Percentiles rank a stretch among this genome's conserved stretches.
Conservation (phyloP, 2,329 filamentous ascomycete genomes). For the Phialophora macrospora region DNA sequence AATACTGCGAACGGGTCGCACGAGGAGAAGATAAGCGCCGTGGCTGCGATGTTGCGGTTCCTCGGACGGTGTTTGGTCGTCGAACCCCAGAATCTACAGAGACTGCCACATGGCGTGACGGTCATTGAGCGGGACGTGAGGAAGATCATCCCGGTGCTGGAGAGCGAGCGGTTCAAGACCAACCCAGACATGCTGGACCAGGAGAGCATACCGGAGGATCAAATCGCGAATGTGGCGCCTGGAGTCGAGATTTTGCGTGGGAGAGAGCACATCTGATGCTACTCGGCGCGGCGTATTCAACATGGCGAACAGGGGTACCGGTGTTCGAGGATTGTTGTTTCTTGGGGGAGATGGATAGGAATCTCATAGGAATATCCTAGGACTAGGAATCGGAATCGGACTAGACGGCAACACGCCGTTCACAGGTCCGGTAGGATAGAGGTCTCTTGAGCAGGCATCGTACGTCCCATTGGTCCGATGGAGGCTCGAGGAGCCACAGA, state of each 20-base stretch:
- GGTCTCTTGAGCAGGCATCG: not conserved
- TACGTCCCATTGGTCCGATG: too few relatives aligned
- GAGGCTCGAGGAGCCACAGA: too few relatives aligned
- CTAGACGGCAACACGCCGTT: not conserved
- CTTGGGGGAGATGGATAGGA: too few relatives aligned
- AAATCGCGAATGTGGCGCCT: conserved; percentile 31
- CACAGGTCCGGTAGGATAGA: not conserved
- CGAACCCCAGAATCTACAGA: conserved; percentile 6
- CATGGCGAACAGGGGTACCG: not conserved
- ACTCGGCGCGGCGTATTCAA: not conserved
- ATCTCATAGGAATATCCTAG: too few relatives aligned
- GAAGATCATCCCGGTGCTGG: conserved; percentile 27
- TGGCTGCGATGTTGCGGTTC: conserved; percentile 34
- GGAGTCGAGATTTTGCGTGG: not conserved
- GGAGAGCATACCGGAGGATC: conserved; percentile 28
- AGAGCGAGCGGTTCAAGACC: conserved; percentile 25
- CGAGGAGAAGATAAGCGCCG: conserved; percentile 23
- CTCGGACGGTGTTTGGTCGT: conserved; percentile 28
- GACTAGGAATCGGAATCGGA: not conserved
- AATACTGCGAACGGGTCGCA: conserved; percentile 20
- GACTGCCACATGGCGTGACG: conserved; percentile 24
- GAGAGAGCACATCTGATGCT: not conserved
- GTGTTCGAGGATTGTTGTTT: not conserved
- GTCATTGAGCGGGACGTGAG: conserved; percentile 36
- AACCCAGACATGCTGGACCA: conserved; percentile 28